These are phyloP conservation scores for Aureobasidium namibiae DNA, from an alignment of 2,329 filamentous ascomycete species.

Conservation along the genomic window DNA sequence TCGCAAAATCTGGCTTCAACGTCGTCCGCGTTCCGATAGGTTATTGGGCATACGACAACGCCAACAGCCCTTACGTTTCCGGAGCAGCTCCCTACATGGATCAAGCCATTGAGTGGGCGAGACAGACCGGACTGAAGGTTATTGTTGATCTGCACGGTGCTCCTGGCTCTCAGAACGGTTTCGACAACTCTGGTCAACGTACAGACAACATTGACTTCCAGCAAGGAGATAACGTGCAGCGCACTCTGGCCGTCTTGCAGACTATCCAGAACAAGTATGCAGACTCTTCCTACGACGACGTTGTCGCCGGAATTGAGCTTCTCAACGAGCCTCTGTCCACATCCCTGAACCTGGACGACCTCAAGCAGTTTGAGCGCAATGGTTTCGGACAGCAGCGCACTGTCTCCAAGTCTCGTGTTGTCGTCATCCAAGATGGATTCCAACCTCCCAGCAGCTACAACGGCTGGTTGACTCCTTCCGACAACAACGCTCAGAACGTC, in stretches of 20 bases:
- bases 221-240: constrained; percentile 38
- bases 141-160: constrained; percentile 53
- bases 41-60: constrained; percentile 51
- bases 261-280: constrained; percentile 52
- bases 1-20: constrained; percentile 50
- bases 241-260: constrained; percentile 49
- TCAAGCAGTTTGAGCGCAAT: constrained; percentile 49
- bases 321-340: constrained; percentile 50
- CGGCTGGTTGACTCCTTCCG: constrained; percentile 46
- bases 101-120: constrained; percentile 49
- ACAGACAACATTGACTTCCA: constrained; percentile 37
- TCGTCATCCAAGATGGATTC: constrained; percentile 55
- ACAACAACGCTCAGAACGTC: constrained; percentile 45
- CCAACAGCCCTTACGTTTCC: constrained; percentile 41
- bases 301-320: constrained; percentile 50
- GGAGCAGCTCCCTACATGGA: constrained; percentile 48
- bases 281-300: constrained; percentile 44
- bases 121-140: constrained; percentile 45
- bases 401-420: constrained; percentile 26
- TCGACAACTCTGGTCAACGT: constrained; percentile 52
- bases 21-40: constrained; percentile 51
- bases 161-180: constrained; percentile 51
- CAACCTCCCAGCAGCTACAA: constrained; percentile 50
- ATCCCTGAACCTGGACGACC: constrained; percentile 34
- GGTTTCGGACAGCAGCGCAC: constrained; percentile 37